Percentiles rank a stretch among this genome's conserved stretches.
phyloP scores from a whole-genome alignment of 129 eudicot species.

The Centrapalus pauciflorus region DNA sequence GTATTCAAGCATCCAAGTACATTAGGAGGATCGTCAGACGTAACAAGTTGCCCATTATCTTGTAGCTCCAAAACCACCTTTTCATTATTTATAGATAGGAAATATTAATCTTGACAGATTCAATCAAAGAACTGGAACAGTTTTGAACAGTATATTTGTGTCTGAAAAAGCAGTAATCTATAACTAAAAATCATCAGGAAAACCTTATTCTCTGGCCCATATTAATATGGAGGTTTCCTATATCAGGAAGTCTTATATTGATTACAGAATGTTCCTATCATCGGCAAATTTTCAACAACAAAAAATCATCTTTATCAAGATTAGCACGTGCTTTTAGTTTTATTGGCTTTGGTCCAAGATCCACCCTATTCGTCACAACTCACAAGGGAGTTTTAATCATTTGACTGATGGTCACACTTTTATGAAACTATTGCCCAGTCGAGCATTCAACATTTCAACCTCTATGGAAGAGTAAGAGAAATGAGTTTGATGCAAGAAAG shows the following conservation, averaged over 20 bases:
- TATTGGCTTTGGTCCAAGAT: background rate
- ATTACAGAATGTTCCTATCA: background rate
- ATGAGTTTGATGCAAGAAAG: background rate
- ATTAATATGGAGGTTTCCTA: background rate
- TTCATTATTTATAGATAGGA: conserved; percentile 15
- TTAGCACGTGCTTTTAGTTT: no score
- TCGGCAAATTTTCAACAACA: background rate
- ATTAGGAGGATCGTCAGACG: conserved; percentile 90
- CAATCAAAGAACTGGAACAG: background rate
- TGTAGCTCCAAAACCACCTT: conserved; percentile 87
- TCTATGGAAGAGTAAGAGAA: background rate
- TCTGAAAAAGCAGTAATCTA: background rate
- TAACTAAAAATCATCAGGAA: conserved; percentile 1
- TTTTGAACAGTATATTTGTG: background rate
- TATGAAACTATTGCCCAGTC: background rate
- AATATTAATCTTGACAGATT: background rate
- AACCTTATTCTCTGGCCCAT: background rate
- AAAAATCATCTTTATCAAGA: background rate
- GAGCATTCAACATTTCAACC: background rate
- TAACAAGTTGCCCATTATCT: conserved; percentile 72
- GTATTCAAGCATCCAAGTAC: conserved; percentile 67
- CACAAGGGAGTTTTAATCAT: background rate
- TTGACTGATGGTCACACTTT: background rate
- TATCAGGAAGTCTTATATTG: background rate
- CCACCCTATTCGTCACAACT: background rate